Conservation (phyloP, 2,329 filamentous ascomycete genomes). For the Sphaerostilbella broomeana region DNA sequence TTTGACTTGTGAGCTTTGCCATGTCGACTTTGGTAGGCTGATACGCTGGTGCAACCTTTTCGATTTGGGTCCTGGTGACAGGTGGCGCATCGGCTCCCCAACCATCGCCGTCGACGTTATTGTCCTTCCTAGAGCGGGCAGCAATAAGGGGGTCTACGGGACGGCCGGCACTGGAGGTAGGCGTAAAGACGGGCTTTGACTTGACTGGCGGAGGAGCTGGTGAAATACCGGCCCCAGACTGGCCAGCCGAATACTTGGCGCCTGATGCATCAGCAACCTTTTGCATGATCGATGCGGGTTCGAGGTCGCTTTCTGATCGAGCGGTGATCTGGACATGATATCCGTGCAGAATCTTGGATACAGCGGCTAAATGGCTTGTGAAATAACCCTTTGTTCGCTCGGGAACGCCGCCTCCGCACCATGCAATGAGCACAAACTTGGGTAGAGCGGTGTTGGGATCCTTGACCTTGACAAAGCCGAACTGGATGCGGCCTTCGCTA, state of each 20-base stretch:
- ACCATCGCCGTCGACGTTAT: conserved; percentile 71
- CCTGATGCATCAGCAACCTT: conserved; percentile 94
- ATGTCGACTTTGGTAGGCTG: conserved; percentile 95
- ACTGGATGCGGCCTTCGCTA: conserved; percentile 93
- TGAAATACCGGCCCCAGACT: conserved; percentile 45
- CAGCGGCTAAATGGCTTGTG: conserved; percentile 83
- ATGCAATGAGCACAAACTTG: conserved; percentile 89
- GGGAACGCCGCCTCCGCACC: conserved; percentile 97
- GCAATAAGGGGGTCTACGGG: conserved; percentile 62
- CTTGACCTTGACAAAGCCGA: conserved; percentile 93
- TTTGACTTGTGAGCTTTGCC: conserved; percentile 71
- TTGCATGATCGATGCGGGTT: conserved; percentile 79
- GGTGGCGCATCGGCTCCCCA: conserved; percentile 95
- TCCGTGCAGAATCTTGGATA: conserved; percentile 87
- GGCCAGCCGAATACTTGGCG: conserved; percentile 78
- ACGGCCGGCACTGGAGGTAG: conserved; percentile 50
- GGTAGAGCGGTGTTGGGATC: conserved; percentile 85
- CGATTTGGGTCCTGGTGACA: conserved; percentile 75
- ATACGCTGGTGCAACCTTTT: conserved; percentile 90
- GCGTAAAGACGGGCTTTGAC: conserved; percentile 88
- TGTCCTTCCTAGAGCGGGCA: conserved; percentile 54
- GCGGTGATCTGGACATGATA: conserved; percentile 98
- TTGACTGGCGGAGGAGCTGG: conserved; percentile 63
- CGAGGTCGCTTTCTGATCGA: conserved; percentile 82
- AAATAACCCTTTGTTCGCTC: conserved; percentile 98